Evolutionary conservation across 768 basidiomycete genomes (phyloP).

Genomic region (Pholiota microspora): DNA sequence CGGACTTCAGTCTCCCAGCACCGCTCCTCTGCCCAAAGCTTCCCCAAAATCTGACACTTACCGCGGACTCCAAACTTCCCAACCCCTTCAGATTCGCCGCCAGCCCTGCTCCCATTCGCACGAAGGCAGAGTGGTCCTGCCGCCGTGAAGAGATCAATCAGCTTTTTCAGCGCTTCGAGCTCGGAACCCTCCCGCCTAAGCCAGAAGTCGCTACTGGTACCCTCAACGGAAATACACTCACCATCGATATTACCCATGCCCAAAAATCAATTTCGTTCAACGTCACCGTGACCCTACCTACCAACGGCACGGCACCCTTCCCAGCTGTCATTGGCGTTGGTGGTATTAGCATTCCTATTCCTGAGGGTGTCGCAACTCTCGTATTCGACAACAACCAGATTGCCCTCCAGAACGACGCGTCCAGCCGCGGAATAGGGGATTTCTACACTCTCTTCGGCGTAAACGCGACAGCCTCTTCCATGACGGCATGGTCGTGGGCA

Average conservation of each 20-base stretch:
- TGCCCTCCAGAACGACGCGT: slow-evolving; percentile 39
- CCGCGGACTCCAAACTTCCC: slow-evolving; percentile 38
- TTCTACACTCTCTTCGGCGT: slow-evolving; percentile 54
- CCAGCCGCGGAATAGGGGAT: slow-evolving; percentile 47
- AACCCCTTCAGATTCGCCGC: slow-evolving; percentile 50
- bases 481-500: slow-evolving; percentile 58
- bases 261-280: slow-evolving; percentile 45
- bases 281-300: slow-evolving; percentile 41
- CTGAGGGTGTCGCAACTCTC: slow-evolving; percentile 37
- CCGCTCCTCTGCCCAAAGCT: slow-evolving; percentile 19
- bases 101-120: slow-evolving; percentile 32
- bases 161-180: slow-evolving; percentile 47
- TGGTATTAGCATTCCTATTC: slow-evolving; percentile 35
- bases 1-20: slow-evolving; percentile 8
- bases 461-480: slow-evolving; percentile 41
- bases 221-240: slow-evolving; percentile 35
- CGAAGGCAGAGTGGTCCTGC: slow-evolving; percentile 45
- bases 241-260: slow-evolving; percentile 40
- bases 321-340: slow-evolving; percentile 50
- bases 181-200: slow-evolving; percentile 41
- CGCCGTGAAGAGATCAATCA: slow-evolving; percentile 43
- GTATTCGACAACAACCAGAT: slow-evolving; percentile 49
- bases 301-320: slow-evolving; percentile 40
- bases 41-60: slow-evolving; percentile 24
- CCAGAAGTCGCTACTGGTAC: slow-evolving; percentile 40